These are phyloP conservation scores for Yamadazyma endophytica DNA, from an alignment of 805 yeast genomes.

Conservation along the genomic window DNA sequence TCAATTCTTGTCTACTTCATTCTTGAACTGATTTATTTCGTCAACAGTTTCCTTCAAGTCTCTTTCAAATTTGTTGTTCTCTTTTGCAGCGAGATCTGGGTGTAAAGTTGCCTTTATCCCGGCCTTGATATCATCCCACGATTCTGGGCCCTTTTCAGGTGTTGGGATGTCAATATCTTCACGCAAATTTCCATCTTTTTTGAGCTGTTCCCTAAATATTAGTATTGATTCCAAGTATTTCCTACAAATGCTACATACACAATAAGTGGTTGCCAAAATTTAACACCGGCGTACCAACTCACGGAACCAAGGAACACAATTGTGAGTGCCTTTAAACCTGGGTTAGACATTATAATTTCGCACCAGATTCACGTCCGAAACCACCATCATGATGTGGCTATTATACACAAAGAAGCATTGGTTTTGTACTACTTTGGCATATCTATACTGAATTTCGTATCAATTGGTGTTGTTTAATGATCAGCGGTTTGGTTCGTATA, in stretches of 20 bases:
- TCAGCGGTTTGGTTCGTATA: too few species aligned
- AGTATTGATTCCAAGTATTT: constrained; percentile 3
- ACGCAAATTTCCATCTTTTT: constrained; percentile 63
- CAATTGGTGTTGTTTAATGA: too few species aligned
- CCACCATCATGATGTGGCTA: not conserved
- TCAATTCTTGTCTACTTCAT: not conserved
- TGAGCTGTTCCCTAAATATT: constrained; percentile 49
- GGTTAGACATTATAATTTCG: constrained; percentile 6
- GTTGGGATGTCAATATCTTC: constrained; percentile 55
- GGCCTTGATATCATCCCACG: constrained; percentile 36
- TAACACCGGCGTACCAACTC: constrained; percentile 49
- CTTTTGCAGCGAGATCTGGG: constrained; percentile 17
- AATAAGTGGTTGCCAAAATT: constrained; percentile 71
- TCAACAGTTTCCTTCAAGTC: constrained; percentile 1
- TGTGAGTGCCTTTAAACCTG: constrained; percentile 16
- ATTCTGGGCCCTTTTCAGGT: constrained; percentile 25
- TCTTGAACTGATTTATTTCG: constrained; percentile 1
- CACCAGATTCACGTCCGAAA: constrained; percentile 7
- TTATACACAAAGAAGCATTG: too few species aligned
- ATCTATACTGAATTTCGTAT: too few species aligned
- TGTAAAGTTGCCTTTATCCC: constrained; percentile 27
- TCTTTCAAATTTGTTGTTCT: constrained; percentile 1
- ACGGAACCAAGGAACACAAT: constrained; percentile 17
- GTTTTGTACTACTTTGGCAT: too few species aligned
- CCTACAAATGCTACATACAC: constrained; percentile 41